Conservation (phyloP, 495 filamentous ascomycete genomes). For the Apodospora peruviana region DNA sequence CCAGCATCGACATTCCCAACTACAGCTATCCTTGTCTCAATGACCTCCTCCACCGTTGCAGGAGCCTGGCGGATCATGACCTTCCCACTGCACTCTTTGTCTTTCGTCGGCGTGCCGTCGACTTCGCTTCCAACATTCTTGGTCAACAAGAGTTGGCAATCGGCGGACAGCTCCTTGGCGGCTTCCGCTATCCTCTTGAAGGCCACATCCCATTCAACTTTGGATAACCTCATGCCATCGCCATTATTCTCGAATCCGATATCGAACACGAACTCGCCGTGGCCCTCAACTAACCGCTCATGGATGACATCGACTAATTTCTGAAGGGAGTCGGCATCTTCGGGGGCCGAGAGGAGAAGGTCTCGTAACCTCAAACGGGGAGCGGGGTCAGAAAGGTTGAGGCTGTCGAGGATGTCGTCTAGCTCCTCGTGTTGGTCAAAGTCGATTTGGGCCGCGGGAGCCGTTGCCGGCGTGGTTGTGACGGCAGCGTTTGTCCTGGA, state of each 20-base stretch:
- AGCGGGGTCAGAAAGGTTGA: conserved; percentile 73
- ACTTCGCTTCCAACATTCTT: conserved; percentile 79
- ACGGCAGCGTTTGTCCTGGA: conserved; percentile 16
- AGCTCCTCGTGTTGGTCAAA: conserved; percentile 79
- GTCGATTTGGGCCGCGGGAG: conserved; percentile 47
- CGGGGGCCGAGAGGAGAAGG: conserved; percentile 60
- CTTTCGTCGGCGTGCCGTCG: conserved; percentile 63
- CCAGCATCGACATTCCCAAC: conserved; percentile 98
- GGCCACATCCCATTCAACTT: conserved; percentile 74
- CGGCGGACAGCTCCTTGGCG: conserved; percentile 60
- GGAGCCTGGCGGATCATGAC: conserved; percentile 74
- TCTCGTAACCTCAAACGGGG: conserved; percentile 66
- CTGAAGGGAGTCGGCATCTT: conserved; percentile 49
- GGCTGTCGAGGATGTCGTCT: conserved; percentile 77
- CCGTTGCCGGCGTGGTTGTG: conserved; percentile 49
- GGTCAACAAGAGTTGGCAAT: conserved; percentile 76
- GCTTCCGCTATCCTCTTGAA: conserved; percentile 60
- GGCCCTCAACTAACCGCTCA: conserved; percentile 71
- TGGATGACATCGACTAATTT: conserved; percentile 60
- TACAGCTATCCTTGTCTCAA: conserved; percentile 94
- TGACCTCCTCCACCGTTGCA: conserved; percentile 72
- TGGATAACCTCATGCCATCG: conserved; percentile 79
- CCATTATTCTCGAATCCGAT: conserved; percentile 88
- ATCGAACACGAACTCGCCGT: conserved; percentile 88
- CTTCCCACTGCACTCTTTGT: conserved; percentile 71